Conservation (phyloP, 345 rosid species). For the Citrus cavaleriei region DNA sequence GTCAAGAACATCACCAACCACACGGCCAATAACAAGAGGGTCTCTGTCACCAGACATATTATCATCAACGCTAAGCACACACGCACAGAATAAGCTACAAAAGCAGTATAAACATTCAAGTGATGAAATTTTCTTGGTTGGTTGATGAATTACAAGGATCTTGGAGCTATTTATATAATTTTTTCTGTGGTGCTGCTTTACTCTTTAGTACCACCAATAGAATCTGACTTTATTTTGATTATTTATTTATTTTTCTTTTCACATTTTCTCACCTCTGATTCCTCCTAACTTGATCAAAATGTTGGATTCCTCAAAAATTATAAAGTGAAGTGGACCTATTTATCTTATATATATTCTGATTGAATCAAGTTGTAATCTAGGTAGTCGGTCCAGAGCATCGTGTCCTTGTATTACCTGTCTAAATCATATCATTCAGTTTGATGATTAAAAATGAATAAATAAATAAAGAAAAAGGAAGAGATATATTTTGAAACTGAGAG, state of each 20-base stretch:
- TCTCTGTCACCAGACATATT: slow-evolving; percentile 52
- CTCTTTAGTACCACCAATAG: slow-evolving; percentile 1
- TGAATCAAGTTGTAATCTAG: background rate
- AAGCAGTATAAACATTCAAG: background rate
- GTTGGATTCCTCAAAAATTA: slow-evolving; percentile 10
- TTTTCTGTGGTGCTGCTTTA: background rate
- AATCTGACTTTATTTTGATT: background rate
- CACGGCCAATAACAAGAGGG: slow-evolving; percentile 60
- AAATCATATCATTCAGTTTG: no score
- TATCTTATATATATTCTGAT: background rate
- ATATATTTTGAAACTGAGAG: no score
- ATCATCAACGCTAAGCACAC: background rate
- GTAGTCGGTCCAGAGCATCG: no score
- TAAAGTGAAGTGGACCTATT: slow-evolving; percentile 12
- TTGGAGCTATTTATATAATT: slow-evolving; percentile 1
- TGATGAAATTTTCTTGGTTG: background rate
- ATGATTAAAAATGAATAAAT: no score
- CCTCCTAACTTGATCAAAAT: background rate
- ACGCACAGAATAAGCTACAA: background rate
- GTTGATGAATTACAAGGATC: background rate
- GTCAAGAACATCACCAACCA: slow-evolving; percentile 65
- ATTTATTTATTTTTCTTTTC: background rate
- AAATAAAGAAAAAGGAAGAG: no score
- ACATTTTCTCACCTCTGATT: background rate
- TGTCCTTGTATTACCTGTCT: no score